Evolutionary conservation across 2,329 filamentous ascomycete genomes (phyloP).

Genomic region (Pestalotiopsis sp.): DNA sequence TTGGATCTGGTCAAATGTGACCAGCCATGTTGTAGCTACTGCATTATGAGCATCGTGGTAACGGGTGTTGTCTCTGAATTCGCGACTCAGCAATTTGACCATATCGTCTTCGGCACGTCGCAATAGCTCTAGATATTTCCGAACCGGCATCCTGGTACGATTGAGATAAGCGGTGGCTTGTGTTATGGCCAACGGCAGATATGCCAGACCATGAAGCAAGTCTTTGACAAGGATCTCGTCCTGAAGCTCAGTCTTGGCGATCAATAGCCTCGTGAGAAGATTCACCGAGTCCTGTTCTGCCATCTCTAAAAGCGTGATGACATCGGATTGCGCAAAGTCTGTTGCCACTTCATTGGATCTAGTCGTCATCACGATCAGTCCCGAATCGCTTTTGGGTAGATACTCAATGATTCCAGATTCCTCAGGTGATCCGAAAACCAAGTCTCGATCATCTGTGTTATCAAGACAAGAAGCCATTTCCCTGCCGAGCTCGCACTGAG

Average conservation of each 20-base stretch:
- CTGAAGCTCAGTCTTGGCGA: constrained; percentile 19
- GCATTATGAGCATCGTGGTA: constrained; percentile 35
- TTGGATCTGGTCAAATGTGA: constrained; percentile 42
- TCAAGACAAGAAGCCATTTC: too few species aligned
- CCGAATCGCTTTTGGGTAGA: too few species aligned
- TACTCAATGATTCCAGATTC: too few species aligned
- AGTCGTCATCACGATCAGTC: too few species aligned
- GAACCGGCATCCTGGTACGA: constrained; percentile 23
- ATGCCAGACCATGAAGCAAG: constrained; percentile 36
- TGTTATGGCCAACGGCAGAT: constrained; percentile 41
- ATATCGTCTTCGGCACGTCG: constrained; percentile 31
- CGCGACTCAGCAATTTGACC: constrained; percentile 33
- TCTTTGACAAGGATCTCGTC: constrained; percentile 18
- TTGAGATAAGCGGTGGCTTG: constrained; percentile 43
- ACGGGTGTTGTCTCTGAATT: constrained; percentile 35
- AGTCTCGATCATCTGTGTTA: too few species aligned
- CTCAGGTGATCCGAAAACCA: too few species aligned
- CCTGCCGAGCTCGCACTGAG: too few species aligned
- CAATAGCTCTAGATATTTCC: constrained; percentile 37
- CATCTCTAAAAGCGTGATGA: too few species aligned
- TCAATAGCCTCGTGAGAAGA: constrained; percentile 29
- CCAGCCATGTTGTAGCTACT: constrained; percentile 39
- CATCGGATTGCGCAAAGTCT: too few species aligned
- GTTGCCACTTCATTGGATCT: too few species aligned
- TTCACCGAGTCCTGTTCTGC: constrained; percentile 22